Evolutionary conservation across 257 asterid genomes (phyloP), one percentile per base, ranked within the genome.

Genomic region (Pogostemon cablin): DNA sequence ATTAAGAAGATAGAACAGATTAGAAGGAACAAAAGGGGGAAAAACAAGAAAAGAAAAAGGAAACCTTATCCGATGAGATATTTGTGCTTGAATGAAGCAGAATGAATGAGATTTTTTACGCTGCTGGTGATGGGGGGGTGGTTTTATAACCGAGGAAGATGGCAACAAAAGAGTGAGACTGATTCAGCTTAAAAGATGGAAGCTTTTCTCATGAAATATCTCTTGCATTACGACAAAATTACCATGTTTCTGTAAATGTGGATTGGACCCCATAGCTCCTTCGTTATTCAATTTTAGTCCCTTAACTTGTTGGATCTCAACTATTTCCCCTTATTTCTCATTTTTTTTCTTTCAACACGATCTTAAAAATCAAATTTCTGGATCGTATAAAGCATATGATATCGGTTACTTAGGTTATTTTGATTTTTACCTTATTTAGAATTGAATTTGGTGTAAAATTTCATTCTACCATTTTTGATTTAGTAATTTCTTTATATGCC

Each of bases 61-160:
- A 72, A 71, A 65, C 71, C 77, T 80, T 80, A 80, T 80, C 85
- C 32, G 72, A 60, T 48, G 71, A 76, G 81, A 80, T 80, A 80
- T 76, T 65, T 80, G 38, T 43, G 69, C 10, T 15, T 42, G 80
- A 74, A 59, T 56, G 84, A 72, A 75, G 83, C 79, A 70, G 59
- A 80, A 73, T 81, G 77, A 49, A 32, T 25, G 40, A 67, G 41
- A 17, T 68, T 41, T 64, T 55, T 42, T 56, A n/a, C 8, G 32
- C 40, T 6, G 1, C 44, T 54, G 12, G 75, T 69, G 67, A 77
- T 1, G 32, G 32, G 32, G 32, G 1, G 32, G 32, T 1, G 74
- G 3, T 49, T 69, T 39, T 69, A 79, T 71, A 78, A 12, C 62
- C 48, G 74, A 60, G 49, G 7, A 41, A 71, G 65, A 60, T 35